A percentile compares a stretch with the other conserved stretches of the same genome.
phyloP scores from a whole-genome alignment of 371 early-diverging fungal genomes.

The Neoconidiobolus thromboides region DNA sequence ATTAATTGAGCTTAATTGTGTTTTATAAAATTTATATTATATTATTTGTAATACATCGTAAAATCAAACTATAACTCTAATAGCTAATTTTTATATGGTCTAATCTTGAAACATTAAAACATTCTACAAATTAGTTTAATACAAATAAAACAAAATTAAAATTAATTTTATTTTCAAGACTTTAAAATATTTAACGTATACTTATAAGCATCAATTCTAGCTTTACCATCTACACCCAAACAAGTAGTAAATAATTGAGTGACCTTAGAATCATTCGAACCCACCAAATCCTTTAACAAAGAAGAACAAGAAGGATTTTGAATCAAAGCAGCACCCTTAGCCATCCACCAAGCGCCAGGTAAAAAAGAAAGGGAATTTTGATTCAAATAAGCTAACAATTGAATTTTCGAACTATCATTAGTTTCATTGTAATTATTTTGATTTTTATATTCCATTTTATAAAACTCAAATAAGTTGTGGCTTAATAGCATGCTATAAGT shows the following conservation, averaged over 20 bases:
- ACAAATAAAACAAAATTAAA: too few relatives aligned
- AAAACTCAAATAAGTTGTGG: not conserved
- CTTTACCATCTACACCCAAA: not conserved
- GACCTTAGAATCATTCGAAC: not conserved
- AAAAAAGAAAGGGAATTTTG: not conserved
- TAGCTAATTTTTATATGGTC: too few relatives aligned
- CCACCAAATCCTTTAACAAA: not conserved
- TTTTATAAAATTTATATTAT: too few relatives aligned
- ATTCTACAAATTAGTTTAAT: too few relatives aligned
- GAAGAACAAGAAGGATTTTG: not conserved
- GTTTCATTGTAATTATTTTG: not conserved
- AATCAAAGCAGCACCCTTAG: not conserved
- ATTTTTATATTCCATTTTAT: not conserved
- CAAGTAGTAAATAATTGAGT: not conserved
- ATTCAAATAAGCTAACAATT: not conserved
- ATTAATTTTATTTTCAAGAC: too few relatives aligned
- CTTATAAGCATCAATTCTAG: too few relatives aligned
- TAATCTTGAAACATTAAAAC: too few relatives aligned
- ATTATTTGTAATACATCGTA: too few relatives aligned
- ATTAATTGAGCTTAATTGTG: too few relatives aligned
- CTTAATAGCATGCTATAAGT: conserved; percentile 4
- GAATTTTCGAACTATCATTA: not conserved
- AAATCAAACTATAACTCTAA: too few relatives aligned
- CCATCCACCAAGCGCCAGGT: conserved; percentile 5
- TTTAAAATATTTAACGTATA: too few relatives aligned